Evolutionary conservation across 2,329 filamentous ascomycete species (phyloP).

Genomic region (Talaromyces sp.): DNA sequence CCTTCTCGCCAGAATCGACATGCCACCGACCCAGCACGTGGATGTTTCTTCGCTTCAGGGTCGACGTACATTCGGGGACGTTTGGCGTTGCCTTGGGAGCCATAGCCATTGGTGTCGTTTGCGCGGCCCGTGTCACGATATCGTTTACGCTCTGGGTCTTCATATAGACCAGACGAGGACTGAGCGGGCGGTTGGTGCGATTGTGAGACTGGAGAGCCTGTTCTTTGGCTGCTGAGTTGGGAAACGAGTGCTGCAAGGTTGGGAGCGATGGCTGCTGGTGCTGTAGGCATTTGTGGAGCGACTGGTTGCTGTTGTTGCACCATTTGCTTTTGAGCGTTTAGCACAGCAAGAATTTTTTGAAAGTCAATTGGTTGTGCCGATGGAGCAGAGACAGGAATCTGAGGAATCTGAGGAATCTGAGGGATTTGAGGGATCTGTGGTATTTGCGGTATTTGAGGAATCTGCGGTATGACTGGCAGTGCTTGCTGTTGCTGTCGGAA

Average conservation of each 20-base stretch:
- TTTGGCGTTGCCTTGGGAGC: slow-evolving; percentile 27
- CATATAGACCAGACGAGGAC: slow-evolving; percentile 24
- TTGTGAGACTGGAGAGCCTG: slow-evolving; percentile 23
- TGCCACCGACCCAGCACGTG: slow-evolving; percentile 43
- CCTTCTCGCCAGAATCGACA: slow-evolving; percentile 55
- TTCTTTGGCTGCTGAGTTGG: slow-evolving; percentile 29
- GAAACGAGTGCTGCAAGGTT: slow-evolving; percentile 36
- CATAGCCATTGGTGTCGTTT: slow-evolving; percentile 32
- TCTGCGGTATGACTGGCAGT: slow-evolving; percentile 27
- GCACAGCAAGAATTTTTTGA: slow-evolving; percentile 38
- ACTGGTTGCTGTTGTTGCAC: slow-evolving; percentile 24
- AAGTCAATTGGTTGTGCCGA: slow-evolving; percentile 33
- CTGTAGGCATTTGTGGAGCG: slow-evolving; percentile 23
- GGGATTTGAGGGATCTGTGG: slow-evolving; percentile 30
- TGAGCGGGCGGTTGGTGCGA: slow-evolving; percentile 18
- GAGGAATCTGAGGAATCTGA: slow-evolving; percentile 24
- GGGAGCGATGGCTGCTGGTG: slow-evolving; percentile 30
- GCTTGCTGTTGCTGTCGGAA: slow-evolving; percentile 35
- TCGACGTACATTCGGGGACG: slow-evolving; percentile 33
- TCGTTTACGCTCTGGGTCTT: slow-evolving; percentile 42
- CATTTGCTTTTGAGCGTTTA: slow-evolving; percentile 37
- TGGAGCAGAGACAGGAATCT: slow-evolving; percentile 23
- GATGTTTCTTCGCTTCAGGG: slow-evolving; percentile 35
- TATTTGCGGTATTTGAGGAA: slow-evolving; percentile 26
- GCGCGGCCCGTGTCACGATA: slow-evolving; percentile 33